A percentile compares a stretch with the other conserved stretches of the same genome.
phyloP scores from a whole-genome alignment of 768 basidiomycete genomes.

The Mycena rosella region DNA sequence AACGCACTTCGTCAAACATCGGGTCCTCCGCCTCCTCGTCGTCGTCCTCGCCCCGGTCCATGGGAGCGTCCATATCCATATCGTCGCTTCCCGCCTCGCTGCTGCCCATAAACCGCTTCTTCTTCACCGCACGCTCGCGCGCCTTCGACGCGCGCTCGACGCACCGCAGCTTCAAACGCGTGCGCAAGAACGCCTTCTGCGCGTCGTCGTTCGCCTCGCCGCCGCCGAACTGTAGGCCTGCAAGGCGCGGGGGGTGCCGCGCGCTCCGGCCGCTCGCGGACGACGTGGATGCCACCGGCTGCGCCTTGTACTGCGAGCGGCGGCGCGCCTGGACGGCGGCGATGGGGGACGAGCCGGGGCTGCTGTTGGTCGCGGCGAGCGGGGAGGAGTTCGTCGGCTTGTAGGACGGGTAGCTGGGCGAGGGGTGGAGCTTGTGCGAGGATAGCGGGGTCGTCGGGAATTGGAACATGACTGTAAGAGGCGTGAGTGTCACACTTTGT shows the following conservation, averaged over 20 bases:
- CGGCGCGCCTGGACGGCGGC: slow-evolving; percentile 61
- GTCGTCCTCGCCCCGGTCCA: slow-evolving; percentile 65
- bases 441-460: slow-evolving; percentile 25
- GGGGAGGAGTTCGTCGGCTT: slow-evolving; percentile 31
- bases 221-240: too few species aligned
- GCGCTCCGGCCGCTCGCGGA: slow-evolving; percentile 12
- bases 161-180: slow-evolving; percentile 72
- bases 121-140: slow-evolving; percentile 60
- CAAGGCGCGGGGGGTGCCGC: slow-evolving; percentile 29
- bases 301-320: slow-evolving; percentile 67
- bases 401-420: slow-evolving; percentile 1
- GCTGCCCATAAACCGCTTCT: slow-evolving; percentile 54
- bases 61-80: slow-evolving; percentile 56
- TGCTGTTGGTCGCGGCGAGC: slow-evolving; percentile 29
- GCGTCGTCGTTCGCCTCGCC: slow-evolving; percentile 54
- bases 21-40: slow-evolving; percentile 52
- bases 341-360: slow-evolving; percentile 56
- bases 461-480: neutral
- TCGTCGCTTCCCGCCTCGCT: slow-evolving; percentile 64
- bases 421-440: neutral
- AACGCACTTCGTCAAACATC: slow-evolving; percentile 22
- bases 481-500: neutral
- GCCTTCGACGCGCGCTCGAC: slow-evolving; percentile 71
- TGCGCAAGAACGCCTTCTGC: slow-evolving; percentile 67
- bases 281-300: slow-evolving; percentile 43